Evolutionary conservation across 805 yeast genomes (phyloP), one percentile per base, ranked within the genome.

Genomic region (Lachancea meyersii): DNA sequence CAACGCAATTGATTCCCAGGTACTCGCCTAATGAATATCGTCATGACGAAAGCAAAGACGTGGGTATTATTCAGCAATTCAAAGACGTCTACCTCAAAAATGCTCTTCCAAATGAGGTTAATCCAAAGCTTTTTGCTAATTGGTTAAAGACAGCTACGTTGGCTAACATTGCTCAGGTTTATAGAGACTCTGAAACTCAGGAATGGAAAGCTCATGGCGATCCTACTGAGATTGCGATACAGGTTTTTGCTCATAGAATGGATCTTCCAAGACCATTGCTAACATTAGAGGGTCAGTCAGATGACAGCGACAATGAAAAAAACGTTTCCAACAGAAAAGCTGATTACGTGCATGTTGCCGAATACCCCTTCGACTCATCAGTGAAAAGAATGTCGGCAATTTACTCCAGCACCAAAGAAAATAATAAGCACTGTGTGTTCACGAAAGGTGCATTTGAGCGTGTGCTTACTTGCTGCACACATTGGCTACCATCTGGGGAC

Each of bases 381-480:
- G 76, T 93, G 57, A 93, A 93, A 63, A 88, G 80, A 68, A 87
- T 87, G 96, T 91, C 96, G 13, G 82, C 88, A 19, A 48, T 61
- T 6, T 73, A 76, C 21, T 28, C 17, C 7, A 35, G 36, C 24
- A 20, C 23, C 9, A 78, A 78, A 51, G 79, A 77, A 46, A 66
- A 75, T 40, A 56, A 70, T 32, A 74, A 76, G 50, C 51, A 74
- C 17, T 77, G 73, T 49, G 76, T 86, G 1, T 82, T 73, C 60
- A 85, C 81, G 30, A 93, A 93, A 62, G 98, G 98, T 55, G 98
- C 97, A 1, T 74, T 79, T 35, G 97, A 93, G 65, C 77, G 76
- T 46, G 72, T 93, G 5, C 58, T 87, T 39, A 69, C 66, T 1
- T 67, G 78, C 60, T 84, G 89, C 48, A 72, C 76, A 11, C 71